Evolutionary conservation across 306 rosid species (phyloP), one percentile per base, ranked within the genome.

Genomic region (Arachis stenosperma): DNA sequence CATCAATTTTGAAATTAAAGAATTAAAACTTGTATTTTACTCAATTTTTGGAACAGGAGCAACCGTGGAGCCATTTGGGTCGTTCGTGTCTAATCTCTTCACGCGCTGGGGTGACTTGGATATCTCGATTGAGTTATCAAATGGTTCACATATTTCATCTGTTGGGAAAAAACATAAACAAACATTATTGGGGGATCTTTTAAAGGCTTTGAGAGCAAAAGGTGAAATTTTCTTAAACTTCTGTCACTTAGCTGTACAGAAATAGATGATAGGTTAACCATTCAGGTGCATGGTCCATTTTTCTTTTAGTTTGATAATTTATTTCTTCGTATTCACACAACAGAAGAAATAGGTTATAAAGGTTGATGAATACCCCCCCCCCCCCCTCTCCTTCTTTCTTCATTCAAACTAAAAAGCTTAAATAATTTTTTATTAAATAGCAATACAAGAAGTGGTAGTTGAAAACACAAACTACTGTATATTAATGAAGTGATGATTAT

Each of bases 61-160:
- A 77, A 88, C 83, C 47, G 88, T 91, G 68, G 97, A 91, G 78
- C 95, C 97, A n/a, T 94, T 85, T 85, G 99, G 99, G 41, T 94
- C 97, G 36, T 91, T 91, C 84, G 92, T 87, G 40, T 91, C 97
- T 15, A 81, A 80, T 78, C 92, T 91, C 61, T 94, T 89, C 78
- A 79, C 95, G 0, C 80, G 85, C 30, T 89, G 92, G 95, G 95
- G 91, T 70, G 99, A 94, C 80, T 81, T 94, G 92, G 99, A 94
- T 82, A 73, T 94, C 80, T 89, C 99, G 7, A 65, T 91, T 36
- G 90, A 89, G 43, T 73, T 94, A 65, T n/a, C 79, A 64, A 85
- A 81, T 78, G 90, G 95, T 80, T 80, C 88, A 46, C 83, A 65
- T 65, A 80, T 88, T 78, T 83, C 92, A 67, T 68, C 87, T 40